These are phyloP conservation scores for Pavlovales sp. DNA, from an alignment of 208 protist species.

Conservation along the genomic window DNA sequence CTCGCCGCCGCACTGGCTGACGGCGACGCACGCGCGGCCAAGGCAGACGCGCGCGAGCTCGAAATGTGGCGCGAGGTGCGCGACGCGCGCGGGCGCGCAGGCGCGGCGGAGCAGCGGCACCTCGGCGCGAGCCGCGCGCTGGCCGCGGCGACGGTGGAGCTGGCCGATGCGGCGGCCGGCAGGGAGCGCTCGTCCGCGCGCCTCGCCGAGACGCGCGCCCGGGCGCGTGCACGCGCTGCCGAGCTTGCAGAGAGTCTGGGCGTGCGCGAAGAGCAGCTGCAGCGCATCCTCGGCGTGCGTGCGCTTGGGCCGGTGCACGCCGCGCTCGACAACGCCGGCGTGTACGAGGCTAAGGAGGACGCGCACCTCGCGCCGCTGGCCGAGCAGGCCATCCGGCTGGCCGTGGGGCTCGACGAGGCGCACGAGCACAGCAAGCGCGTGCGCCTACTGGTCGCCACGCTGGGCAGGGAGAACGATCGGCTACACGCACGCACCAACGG, in stretches of 20 bases:
- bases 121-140: too few species aligned
- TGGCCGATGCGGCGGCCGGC: not conserved
- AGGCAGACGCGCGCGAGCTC: too few species aligned
- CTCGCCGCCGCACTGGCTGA: not conserved
- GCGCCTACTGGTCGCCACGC: not conserved
- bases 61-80: not conserved
- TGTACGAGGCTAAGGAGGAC: not conserved
- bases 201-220: not conserved
- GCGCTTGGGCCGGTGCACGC: not conserved
- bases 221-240: too few species aligned
- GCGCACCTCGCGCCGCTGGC: not conserved
- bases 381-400: not conserved
- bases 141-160: too few species aligned
- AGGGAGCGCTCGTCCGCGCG: not conserved
- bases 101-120: not conserved
- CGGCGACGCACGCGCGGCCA: too few species aligned
- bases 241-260: not conserved
- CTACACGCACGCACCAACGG: not conserved
- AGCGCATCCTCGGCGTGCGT: not conserved
- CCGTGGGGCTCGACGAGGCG: not conserved
- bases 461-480: not conserved
- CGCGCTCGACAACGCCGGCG: not conserved
- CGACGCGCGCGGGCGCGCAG: too few species aligned
- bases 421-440: not conserved
- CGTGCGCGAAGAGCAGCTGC: not conserved